Evolutionary conservation across 352 stramenopile genomes (phyloP), one percentile per base, ranked within the genome.

Genomic region (Globisporangium cederbergense): DNA sequence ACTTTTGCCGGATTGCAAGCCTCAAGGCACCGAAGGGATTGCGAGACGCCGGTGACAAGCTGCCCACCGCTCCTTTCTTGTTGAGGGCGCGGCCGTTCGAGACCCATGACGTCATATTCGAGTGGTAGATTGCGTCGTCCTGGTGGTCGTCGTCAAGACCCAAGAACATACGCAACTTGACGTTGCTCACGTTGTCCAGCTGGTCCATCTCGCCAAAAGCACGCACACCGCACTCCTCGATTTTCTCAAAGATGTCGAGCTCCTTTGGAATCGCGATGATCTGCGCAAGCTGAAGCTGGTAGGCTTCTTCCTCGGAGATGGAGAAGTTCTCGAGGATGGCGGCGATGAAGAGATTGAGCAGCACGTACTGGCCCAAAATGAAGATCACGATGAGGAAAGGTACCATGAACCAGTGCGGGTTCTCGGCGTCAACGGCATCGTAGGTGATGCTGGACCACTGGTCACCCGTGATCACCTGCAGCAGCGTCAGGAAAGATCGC

Each of bases 251-350:
- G 40, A 93, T 93, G 40, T 89, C 80, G 4, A 93, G 72, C 25
- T 93, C 84, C 45, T 93, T 93, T 2, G 84, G 84, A 54, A 90
- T 90, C 20, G 84, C 84, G 46, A 93, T 89, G 62, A 93, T 90
- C 62, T 90, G 84, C 20, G 83, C 82, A 25, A 93, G 77, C 65
- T 93, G 84, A n/a, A 91, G 67, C 40, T 93, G 84, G 28, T 93
- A 93, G 2, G 84, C 84, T 62, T 93, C 84, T 56, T 93, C 84
- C 58, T 93, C 84, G 0, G 82, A 83, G 45, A 93, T 88, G 13
- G 81, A 77, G 61, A 93, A 93, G 53, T 93, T 93, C 20, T 93
- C 84, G 43, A 93, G 75, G 61, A 91, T 93, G 51, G 91, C 84
- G 49, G 84, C 84, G 50, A 93, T 91, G 58, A 93, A 93, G 8